Conservation (phyloP, 192 early-diverging fungal species). For the Coemansia sp. region DNA sequence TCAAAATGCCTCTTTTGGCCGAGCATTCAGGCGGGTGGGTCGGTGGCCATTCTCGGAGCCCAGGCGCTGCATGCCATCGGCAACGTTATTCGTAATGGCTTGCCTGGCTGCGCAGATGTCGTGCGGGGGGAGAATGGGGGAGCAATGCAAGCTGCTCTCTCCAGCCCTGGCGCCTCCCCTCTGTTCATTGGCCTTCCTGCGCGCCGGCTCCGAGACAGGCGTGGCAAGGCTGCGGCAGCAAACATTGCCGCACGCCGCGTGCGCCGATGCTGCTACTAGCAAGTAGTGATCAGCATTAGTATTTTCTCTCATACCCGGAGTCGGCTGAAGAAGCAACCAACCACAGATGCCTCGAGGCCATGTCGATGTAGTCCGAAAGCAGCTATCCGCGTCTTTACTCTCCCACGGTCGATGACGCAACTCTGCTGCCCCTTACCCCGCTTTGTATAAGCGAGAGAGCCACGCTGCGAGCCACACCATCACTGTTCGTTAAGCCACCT, state of each 20-base stretch:
- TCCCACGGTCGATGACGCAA: no score
- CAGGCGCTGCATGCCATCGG: background rate
- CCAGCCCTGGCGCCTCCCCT: background rate
- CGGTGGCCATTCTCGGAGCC: background rate
- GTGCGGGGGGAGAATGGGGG: background rate
- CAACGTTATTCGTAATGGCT: constrained; percentile 9
- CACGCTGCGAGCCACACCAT: background rate
- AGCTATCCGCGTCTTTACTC: no score
- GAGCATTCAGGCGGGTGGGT: background rate
- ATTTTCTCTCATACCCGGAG: background rate
- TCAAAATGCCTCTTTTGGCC: background rate
- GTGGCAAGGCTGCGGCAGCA: background rate
- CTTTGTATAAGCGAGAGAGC: no score
- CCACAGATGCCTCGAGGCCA: no score
- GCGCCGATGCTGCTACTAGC: background rate
- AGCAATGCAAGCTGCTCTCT: background rate
- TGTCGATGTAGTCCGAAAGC: no score
- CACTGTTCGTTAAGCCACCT: background rate
- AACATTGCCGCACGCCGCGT: constrained; percentile 4
- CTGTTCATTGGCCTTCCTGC: background rate
- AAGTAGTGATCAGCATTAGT: background rate
- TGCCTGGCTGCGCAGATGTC: background rate
- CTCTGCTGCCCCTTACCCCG: background rate
- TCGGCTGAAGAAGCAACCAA: background rate
- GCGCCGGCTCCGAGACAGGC: background rate